Conservation (phyloP, 106 monocot species). For the Hemerocallis citrina region DNA sequence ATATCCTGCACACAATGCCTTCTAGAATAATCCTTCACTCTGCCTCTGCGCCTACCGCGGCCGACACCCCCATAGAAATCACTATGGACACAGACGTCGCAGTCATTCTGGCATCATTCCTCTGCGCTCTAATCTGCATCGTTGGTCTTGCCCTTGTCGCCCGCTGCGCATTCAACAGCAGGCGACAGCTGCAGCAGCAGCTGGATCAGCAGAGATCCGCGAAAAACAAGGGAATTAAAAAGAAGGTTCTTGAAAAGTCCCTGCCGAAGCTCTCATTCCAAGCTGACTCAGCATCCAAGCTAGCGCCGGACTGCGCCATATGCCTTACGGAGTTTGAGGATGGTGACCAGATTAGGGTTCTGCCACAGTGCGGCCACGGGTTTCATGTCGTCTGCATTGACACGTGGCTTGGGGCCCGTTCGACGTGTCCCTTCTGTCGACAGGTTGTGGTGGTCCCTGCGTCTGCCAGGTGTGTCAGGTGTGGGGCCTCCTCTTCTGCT, state of each 20-base stretch:
- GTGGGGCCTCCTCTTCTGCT: conserved; percentile 1
- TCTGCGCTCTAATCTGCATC: conserved; percentile 28
- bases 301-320: conserved; percentile 18
- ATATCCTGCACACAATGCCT: too few species aligned
- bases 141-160: conserved; percentile 26
- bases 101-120: conserved; percentile 23
- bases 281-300: neutral
- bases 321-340: conserved; percentile 18
- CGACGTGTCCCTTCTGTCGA: conserved; percentile 23
- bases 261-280: conserved; percentile 24
- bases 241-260: conserved; percentile 18
- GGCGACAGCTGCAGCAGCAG: conserved; percentile 2
- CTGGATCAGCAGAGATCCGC: too few species aligned
- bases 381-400: conserved; percentile 29
- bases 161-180: conserved; percentile 24
- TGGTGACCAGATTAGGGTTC: conserved; percentile 19
- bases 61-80: neutral
- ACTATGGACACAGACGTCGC: conserved; percentile 13
- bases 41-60: neutral
- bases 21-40: conserved; percentile 9
- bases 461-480: conserved; percentile 2
- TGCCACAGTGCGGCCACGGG: conserved; percentile 25
- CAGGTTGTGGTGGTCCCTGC: conserved; percentile 9
- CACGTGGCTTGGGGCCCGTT: conserved; percentile 26
- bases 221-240: conserved; percentile 22